phyloP scores from a whole-genome alignment of 2,329 filamentous ascomycete species.

The Cladosporium sphaerospermum region DNA sequence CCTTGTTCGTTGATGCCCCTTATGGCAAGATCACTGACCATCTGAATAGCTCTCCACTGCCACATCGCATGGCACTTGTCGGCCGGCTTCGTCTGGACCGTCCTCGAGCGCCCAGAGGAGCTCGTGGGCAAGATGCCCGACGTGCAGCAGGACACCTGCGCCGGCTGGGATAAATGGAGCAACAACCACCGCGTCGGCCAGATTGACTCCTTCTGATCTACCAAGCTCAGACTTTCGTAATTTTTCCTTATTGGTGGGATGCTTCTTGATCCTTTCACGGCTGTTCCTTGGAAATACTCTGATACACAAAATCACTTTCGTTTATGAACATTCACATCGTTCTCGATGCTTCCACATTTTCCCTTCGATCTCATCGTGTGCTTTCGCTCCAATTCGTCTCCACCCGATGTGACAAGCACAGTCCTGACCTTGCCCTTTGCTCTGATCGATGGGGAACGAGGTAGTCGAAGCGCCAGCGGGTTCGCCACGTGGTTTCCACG shows the following conservation, averaged over 20 bases:
- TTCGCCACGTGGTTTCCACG: too few relatives aligned
- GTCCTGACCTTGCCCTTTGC: too few relatives aligned
- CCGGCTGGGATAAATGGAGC: constrained; percentile 47
- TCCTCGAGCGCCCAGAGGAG: constrained; percentile 17
- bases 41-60: constrained; percentile 17
- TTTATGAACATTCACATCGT: too few relatives aligned
- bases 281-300: too few relatives aligned
- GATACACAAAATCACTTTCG: too few relatives aligned
- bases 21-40: neutral
- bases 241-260: neutral
- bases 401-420: too few relatives aligned
- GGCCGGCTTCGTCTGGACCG: constrained; percentile 21
- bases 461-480: too few relatives aligned
- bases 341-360: too few relatives aligned
- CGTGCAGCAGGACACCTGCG: constrained; percentile 45
- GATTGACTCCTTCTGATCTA: constrained; percentile 36
- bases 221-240: neutral
- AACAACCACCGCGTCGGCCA: constrained; percentile 42
- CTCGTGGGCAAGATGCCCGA: constrained; percentile 34
- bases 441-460: too few relatives aligned
- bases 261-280: too few relatives aligned
- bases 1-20: neutral
- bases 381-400: too few relatives aligned
- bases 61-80: constrained; percentile 25
- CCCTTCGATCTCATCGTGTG: too few relatives aligned